Percentiles rank a stretch among this genome's conserved stretches.
These are phyloP conservation scores for Pinus albicaulis DNA, from an alignment of 75 land plant genomes.

Conservation along the genomic window DNA sequence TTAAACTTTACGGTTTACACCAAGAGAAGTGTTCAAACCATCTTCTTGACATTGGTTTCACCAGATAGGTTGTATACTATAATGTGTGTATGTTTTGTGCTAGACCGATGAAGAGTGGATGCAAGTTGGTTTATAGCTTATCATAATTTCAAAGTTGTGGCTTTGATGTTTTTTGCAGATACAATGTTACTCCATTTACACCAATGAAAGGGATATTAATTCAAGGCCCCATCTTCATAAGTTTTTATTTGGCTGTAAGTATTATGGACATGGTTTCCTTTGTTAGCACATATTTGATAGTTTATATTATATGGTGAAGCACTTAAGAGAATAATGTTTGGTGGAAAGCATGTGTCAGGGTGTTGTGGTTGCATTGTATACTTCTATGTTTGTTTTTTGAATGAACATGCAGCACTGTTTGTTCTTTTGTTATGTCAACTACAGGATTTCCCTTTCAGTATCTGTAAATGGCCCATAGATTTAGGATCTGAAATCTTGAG, in stretches of 20 bases:
- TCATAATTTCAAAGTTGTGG: not conserved
- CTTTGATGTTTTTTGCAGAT: constrained; percentile 34
- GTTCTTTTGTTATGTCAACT: not conserved
- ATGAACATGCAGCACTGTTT: not conserved
- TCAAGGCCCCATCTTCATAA: constrained; percentile 86
- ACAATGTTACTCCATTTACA: constrained; percentile 74
- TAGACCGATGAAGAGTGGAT: not conserved
- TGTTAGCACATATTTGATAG: not conserved
- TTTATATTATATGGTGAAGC: not conserved
- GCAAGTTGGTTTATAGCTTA: constrained; percentile 1
- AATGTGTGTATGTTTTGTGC: not conserved
- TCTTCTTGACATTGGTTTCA: not conserved
- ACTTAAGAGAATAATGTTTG: not conserved
- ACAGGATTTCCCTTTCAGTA: not conserved
- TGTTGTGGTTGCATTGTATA: not conserved
- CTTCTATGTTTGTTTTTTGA: constrained; percentile 3
- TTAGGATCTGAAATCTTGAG: not conserved
- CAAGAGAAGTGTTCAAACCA: not conserved
- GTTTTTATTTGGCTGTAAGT: constrained; percentile 92
- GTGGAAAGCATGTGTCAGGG: not conserved
- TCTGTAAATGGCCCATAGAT: not conserved
- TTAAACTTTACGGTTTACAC: not conserved
- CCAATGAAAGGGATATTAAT: constrained; percentile 82
- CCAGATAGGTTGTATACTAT: not conserved
- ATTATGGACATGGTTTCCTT: not conserved